Base-by-base conservation (phyloP, 331 rosid species). In the Quercus lobata region DNA sequence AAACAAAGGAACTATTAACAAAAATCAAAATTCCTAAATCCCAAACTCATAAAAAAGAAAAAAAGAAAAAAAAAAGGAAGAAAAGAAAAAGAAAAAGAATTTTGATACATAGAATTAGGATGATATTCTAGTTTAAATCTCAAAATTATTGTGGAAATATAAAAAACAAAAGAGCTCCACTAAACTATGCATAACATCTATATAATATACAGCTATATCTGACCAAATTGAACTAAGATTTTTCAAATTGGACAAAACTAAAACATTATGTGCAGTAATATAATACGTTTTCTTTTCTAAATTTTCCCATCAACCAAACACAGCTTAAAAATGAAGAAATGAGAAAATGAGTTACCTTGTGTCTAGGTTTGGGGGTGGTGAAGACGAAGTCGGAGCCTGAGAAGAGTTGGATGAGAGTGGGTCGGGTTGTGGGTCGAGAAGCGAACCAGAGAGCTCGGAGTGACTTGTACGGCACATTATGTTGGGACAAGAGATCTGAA, bases 291-390 rank as follows among this genome's bases (percentile, higher is more conserved):
- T 9, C 12, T 4, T 27, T 32, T 17, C 41, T 32, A n/a, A 65
- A 6, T 32, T 30, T 62, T 65, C 71, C 19, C 44, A 32, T 21
- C 25, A 32, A 65, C 46, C 12, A 65, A 32, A 32, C 71, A 24
- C 18, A 61, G 46, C 46, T 41, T 41, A 41, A 41, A 41, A 41
- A 0, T 8, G 12, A 41, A 8, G 46, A 41, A 41, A 41, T 3
- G 30, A 71, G 32, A 35, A 52, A 15, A 37, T 41, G 46, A 65
- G 56, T 30, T 24, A 92, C 96, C 97, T 92, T 95, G 81, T 90
- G 88, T 80, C 97, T 90, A 34, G 96, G 96, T 78, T 89, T 89
- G 62, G 97, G 98, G 83, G 93, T 88, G 60, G 88, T 58, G 80
- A 93, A 83, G 80, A 91, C 69, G 44, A 95, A 79, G 8, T 57